Evolutionary conservation across 257 asterid genomes (phyloP).

Genomic region (Hygrophila difformis): DNA sequence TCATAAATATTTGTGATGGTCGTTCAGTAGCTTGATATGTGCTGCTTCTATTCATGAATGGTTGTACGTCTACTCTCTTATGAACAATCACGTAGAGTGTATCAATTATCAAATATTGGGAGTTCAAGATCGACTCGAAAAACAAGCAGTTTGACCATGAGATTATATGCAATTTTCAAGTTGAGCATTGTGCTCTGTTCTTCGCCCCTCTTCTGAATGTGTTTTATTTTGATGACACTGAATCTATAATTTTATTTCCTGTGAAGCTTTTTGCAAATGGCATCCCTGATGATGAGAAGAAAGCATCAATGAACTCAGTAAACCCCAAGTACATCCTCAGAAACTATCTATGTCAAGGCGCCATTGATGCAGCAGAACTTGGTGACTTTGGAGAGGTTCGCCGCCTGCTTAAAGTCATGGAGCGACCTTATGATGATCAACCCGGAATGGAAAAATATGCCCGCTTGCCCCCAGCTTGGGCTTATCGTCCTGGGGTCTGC

Average conservation of each 20-base stretch:
- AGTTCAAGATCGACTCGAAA: no score
- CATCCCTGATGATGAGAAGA: slow-evolving; percentile 58
- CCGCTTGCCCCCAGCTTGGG: slow-evolving; percentile 97
- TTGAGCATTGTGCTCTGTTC: no score
- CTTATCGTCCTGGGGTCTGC: slow-evolving; percentile 94
- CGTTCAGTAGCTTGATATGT: no score
- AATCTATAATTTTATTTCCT: slow-evolving; percentile 1
- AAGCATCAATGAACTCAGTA: slow-evolving; percentile 68
- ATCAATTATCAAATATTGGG: no score
- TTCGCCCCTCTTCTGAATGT: no score
- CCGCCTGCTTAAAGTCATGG: slow-evolving; percentile 59
- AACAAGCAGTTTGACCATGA: no score
- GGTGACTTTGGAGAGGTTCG: slow-evolving; percentile 85
- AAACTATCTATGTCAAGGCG: slow-evolving; percentile 90
- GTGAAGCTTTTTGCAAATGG: slow-evolving; percentile 57
- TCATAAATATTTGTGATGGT: no score
- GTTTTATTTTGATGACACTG: no score
- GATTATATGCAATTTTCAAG: no score
- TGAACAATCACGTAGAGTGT: no score
- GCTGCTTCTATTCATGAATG: no score
- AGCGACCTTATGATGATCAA: slow-evolving; percentile 76
- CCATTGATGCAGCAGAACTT: slow-evolving; percentile 87
- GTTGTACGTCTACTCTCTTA: no score
- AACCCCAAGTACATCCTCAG: slow-evolving; percentile 86
- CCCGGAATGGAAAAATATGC: slow-evolving; percentile 97